These are phyloP conservation scores for Hyaloscypha hepaticicola DNA, from an alignment of 495 filamentous ascomycete species.

Conservation along the genomic window DNA sequence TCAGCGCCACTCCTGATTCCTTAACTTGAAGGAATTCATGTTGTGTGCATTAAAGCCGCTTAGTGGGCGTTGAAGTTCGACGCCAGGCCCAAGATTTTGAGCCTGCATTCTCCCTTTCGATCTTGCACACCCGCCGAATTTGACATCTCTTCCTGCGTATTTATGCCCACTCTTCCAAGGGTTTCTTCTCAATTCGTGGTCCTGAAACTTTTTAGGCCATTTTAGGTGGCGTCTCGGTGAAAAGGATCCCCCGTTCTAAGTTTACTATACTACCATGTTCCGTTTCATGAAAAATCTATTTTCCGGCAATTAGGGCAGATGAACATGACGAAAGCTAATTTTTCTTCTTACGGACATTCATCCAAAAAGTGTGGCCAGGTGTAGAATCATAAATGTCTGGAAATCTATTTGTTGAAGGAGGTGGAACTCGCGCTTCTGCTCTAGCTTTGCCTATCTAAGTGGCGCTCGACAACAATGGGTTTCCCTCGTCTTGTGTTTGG, in stretches of 20 bases:
- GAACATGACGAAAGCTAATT: not conserved
- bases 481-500: not conserved
- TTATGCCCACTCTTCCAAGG: not conserved
- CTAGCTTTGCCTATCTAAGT: not conserved
- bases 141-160: not conserved
- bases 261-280: not conserved
- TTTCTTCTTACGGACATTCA: not conserved
- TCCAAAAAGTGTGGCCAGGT: not conserved
- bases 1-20: not conserved
- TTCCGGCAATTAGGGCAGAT: not conserved
- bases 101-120: not conserved
- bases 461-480: not conserved
- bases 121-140: not conserved
- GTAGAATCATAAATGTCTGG: not conserved
- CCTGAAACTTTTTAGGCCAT: not conserved
- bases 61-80: not conserved
- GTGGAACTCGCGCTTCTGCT: not conserved
- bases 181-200: not conserved
- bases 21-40: not conserved
- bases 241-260: not conserved
- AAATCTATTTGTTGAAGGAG: not conserved
- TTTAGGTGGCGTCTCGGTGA: not conserved
- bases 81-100: not conserved
- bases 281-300: not conserved
- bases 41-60: no score